Conservation (phyloP, 768 basidiomycete species). For the Punctularia strigosozonata region DNA sequence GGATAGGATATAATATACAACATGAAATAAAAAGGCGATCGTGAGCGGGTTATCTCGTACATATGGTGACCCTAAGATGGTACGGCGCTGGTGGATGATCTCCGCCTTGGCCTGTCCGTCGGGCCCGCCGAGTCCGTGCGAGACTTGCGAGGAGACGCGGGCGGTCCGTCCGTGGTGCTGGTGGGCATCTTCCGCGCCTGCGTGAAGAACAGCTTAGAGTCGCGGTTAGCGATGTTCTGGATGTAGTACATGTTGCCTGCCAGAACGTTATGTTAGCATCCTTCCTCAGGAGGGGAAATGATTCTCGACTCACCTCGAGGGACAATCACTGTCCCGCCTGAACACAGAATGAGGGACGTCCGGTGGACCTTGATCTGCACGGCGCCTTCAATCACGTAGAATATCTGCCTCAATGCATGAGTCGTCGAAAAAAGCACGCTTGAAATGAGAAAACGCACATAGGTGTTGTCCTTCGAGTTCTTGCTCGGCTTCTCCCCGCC, state of each 20-base stretch:
- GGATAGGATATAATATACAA: too few relatives aligned
- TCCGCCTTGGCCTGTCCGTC: too few relatives aligned
- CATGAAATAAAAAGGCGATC: too few relatives aligned
- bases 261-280: constrained; percentile 1
- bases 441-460: constrained; percentile 37
- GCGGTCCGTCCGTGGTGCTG: constrained; percentile 15
- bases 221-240: constrained; percentile 72
- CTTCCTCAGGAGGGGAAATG: neutral
- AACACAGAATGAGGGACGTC: constrained; percentile 63
- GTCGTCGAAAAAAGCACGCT: constrained; percentile 13
- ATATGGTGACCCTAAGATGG: too few relatives aligned
- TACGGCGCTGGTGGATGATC: too few relatives aligned
- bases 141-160: too few relatives aligned
- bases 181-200: constrained; percentile 55
- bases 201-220: constrained; percentile 82
- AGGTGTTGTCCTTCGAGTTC: constrained; percentile 86
- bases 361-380: constrained; percentile 79
- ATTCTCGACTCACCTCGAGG: constrained; percentile 56
- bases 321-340: constrained; percentile 82
- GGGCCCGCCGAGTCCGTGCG: too few relatives aligned
- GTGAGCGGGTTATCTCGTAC: too few relatives aligned
- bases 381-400: constrained; percentile 80
- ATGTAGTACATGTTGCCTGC: constrained; percentile 86
- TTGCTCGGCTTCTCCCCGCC: constrained; percentile 78
- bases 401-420: constrained; percentile 32